Conservation (phyloP, 2,329 filamentous ascomycete genomes). For the Exophiala phaeomuriformis region DNA sequence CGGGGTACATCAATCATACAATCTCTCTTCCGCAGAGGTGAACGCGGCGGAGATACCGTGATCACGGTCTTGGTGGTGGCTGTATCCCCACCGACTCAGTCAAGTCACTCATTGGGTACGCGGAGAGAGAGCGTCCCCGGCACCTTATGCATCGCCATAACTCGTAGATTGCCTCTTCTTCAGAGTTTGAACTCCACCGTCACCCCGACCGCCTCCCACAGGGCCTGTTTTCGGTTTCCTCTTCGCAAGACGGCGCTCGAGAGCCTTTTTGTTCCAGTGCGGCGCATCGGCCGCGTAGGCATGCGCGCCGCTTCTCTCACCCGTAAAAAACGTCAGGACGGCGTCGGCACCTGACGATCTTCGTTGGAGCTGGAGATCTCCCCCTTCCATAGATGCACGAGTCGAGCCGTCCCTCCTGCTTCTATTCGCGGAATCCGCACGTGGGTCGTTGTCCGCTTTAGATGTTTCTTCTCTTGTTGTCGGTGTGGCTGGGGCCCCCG, state of each 20-base stretch:
- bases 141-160: neutral
- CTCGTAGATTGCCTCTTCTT: conserved; percentile 11
- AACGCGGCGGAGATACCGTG: too few relatives aligned
- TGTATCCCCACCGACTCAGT: too few relatives aligned
- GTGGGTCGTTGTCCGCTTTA: neutral
- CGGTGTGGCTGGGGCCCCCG: neutral
- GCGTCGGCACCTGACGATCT: conserved; percentile 20
- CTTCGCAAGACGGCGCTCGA: neutral
- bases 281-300: conserved; percentile 12
- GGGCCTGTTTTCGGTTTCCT: conserved; percentile 10
- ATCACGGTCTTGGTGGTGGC: too few relatives aligned
- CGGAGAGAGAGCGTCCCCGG: too few relatives aligned
- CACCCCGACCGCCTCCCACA: conserved; percentile 16
- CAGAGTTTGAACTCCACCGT: conserved; percentile 13
- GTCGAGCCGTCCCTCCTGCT: conserved; percentile 5
- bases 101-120: too few relatives aligned
- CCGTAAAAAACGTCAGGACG: conserved; percentile 21
- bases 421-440: conserved; percentile 1
- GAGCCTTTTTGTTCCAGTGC: conserved; percentile 21
- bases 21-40: too few relatives aligned
- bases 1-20: too few relatives aligned
- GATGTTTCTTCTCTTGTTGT: neutral
- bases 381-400: neutral
- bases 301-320: conserved; percentile 14
- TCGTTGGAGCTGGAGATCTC: conserved; percentile 15